Evolutionary conservation across 1,284 basidiomycete species (phyloP), one percentile per base, ranked within the genome.

Genomic region (Ganoderma lingzhi): DNA sequence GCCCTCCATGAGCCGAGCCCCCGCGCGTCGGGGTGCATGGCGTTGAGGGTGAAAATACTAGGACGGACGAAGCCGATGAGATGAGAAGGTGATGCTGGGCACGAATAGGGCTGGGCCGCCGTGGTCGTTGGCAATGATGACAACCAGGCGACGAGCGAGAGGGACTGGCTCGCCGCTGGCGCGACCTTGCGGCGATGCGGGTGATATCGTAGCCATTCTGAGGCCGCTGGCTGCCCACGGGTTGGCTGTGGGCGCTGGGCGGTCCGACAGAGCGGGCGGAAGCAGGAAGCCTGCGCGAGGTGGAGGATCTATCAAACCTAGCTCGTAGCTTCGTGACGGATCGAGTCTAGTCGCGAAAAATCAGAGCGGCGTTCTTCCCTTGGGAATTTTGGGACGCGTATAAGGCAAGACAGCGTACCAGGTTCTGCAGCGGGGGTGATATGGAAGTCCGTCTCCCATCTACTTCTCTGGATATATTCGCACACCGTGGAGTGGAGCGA

Each of bases 221-320:
- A 45, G 61, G 32, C 53, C 61, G 30, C 42, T 45, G 59, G 64
- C 39, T 62, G 35, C 64, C 28, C 65, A 67, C 62, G 62, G 63
- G 30, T 61, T 62, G 48, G 66, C 15, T 62, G 37, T 37, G 64
- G 67, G 55, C 63, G 64, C 61, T 53, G 70, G 68, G 72, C 72
- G 72, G 72, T 73, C 70, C 72, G 72, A 70, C 63, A 53, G 70
- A 53, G 62, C 70, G 72, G 72, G 66, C 56, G 65, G 65, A 73
- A 68, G 72, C 66, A 59, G 64, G 68, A 67, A 61, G 61, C 63
- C 65, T 69, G 68, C 63, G 65, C 67, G 61, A 64, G 41, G 65
- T 53, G 65, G 63, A 63, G 37, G 65, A 69, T 70, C 68, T 64
- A 70, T 70, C 70, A 69, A 68, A 67, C 70, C 58, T 71, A 59